A percentile compares a stretch with the other conserved stretches of the same genome.
phyloP scores from a whole-genome alignment of 768 basidiomycete genomes.

The Pisolithus sp. region DNA sequence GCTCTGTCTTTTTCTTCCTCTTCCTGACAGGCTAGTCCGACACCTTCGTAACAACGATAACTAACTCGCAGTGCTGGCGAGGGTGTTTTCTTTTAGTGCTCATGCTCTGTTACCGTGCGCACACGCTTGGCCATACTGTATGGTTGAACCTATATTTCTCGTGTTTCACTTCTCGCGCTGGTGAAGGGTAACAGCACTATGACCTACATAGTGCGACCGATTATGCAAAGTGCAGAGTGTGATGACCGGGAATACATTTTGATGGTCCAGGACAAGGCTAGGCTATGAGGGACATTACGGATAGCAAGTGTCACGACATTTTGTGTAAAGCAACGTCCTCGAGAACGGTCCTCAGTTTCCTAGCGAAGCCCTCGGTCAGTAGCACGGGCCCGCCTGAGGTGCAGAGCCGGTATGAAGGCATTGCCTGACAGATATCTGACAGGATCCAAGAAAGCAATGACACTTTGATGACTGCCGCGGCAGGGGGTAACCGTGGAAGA shows the following conservation, averaged over 20 bases:
- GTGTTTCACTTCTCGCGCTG: not conserved
- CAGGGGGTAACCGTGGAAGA: not conserved
- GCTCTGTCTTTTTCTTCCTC: not conserved
- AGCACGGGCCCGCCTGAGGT: slow-evolving; percentile 66
- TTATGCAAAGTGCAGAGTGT: not conserved
- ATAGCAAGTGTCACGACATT: slow-evolving; percentile 3
- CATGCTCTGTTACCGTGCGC: not conserved
- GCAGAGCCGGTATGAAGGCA: slow-evolving; percentile 80
- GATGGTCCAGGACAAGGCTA: not conserved
- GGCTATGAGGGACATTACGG: not conserved
- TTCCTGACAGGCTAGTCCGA: not conserved
- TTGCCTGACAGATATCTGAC: slow-evolving; percentile 69
- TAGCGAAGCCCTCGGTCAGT: slow-evolving; percentile 60
- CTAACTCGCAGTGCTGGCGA: not conserved
- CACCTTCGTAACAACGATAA: no score
- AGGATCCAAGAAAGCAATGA: slow-evolving; percentile 39
- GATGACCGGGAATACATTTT: not conserved
- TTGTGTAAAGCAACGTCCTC: slow-evolving; percentile 29
- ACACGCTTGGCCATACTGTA: slow-evolving; percentile 4
- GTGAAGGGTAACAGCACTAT: not conserved
- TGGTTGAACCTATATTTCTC: slow-evolving; percentile 16
- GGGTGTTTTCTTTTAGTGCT: not conserved
- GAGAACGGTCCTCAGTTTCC: slow-evolving; percentile 38
- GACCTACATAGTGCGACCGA: not conserved
- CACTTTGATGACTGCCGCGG: not conserved